phyloP scores from a whole-genome alignment of 1,284 basidiomycete genomes.

The Ceratobasidium sp. region DNA sequence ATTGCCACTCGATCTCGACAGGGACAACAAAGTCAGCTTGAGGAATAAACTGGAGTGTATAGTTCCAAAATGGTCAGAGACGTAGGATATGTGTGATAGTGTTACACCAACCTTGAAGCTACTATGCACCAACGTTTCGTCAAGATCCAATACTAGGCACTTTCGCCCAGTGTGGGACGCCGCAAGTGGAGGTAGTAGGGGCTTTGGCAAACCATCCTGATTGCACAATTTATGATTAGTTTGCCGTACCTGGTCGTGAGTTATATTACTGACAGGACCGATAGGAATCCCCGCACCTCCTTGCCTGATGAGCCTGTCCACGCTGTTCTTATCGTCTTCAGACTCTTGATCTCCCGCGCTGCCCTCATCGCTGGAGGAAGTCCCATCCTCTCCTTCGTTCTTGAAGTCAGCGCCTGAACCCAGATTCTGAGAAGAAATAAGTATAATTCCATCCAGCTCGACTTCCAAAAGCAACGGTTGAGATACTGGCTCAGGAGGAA shows the following conservation, averaged over 20 bases:
- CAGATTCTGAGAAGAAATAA: too few relatives aligned
- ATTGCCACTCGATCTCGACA: conserved; percentile 98
- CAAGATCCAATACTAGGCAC: conserved; percentile 94
- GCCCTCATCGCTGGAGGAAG: too few relatives aligned
- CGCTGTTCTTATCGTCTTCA: conserved; percentile 83
- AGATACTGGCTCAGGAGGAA: too few relatives aligned
- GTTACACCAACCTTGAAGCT: conserved; percentile 83
- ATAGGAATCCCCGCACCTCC: conserved; percentile 87
- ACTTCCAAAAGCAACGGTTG: too few relatives aligned
- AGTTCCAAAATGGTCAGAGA: conserved; percentile 18
- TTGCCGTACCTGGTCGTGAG: conserved; percentile 10
- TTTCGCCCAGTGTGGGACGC: conserved; percentile 85
- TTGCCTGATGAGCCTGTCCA: conserved; percentile 81
- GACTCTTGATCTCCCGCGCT: conserved; percentile 67
- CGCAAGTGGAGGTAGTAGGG: conserved; percentile 83
- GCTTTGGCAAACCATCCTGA: conserved; percentile 86
- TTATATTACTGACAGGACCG: conserved; percentile 70
- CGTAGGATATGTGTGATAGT: not conserved
- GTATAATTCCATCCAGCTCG: too few relatives aligned
- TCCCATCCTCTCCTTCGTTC: too few relatives aligned
- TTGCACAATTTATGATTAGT: conserved; percentile 32
- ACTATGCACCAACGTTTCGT: conserved; percentile 95
- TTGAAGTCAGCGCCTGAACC: too few relatives aligned
- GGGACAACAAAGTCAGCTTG: conserved; percentile 98
- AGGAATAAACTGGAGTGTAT: conserved; percentile 81